Percentiles rank a stretch among this genome's conserved stretches.
These are phyloP conservation scores for Conticribra weissflogii DNA, from an alignment of 108 stramenopile species.

Conservation along the genomic window DNA sequence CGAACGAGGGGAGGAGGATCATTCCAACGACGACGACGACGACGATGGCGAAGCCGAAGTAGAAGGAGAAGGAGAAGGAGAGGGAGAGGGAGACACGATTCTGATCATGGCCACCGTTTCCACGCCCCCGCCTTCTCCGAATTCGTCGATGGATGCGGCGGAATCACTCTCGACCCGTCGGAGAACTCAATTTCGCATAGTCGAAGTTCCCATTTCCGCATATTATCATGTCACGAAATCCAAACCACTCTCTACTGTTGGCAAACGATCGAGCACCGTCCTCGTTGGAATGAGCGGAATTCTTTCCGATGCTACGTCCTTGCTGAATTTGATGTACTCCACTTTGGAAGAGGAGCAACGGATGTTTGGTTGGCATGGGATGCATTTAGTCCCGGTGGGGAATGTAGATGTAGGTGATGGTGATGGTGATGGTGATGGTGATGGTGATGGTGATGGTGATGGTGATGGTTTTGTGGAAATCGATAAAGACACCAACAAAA, in stretches of 20 bases:
- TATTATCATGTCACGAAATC: conserved; percentile 4
- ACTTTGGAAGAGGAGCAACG: conserved; percentile 47
- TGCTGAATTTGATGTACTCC: conserved; percentile 40
- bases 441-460: background rate
- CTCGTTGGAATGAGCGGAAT: conserved; percentile 70
- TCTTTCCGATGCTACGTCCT: conserved; percentile 59
- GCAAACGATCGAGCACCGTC: conserved; percentile 21
- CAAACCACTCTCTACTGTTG: background rate
- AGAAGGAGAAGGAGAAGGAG: background rate
- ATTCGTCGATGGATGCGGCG: no score
- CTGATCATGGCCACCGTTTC: conserved; percentile 46
- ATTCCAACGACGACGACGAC: background rate
- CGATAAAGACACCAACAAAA: background rate
- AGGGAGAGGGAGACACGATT: conserved; percentile 21
- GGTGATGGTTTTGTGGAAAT: background rate
- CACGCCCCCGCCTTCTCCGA: conserved; percentile 10
- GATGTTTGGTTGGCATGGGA: conserved; percentile 47
- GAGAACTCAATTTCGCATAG: conserved; percentile 40
- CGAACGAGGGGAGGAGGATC: no score
- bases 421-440: background rate
- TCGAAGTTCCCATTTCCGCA: conserved; percentile 43
- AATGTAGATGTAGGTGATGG: conserved; percentile 4
- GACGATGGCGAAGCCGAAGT: background rate
- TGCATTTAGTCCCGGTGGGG: conserved; percentile 35
- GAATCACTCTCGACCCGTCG: no score